Evolutionary conservation across 352 stramenopile genomes (phyloP).

Genomic region (Phytophthora fragariae): DNA sequence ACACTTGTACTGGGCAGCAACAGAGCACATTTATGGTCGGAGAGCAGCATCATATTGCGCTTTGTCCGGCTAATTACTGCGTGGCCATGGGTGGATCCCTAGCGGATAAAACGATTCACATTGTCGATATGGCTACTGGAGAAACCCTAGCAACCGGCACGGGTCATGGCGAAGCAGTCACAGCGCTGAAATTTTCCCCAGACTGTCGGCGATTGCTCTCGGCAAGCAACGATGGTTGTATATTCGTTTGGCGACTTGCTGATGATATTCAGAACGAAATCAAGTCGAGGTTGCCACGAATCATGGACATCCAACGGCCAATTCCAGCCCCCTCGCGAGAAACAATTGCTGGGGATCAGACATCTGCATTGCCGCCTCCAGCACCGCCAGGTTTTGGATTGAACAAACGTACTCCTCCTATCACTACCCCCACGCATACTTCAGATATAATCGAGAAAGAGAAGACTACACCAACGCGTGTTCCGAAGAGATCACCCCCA

Average conservation of each 20-base stretch:
- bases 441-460: background rate
- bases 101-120: conserved; percentile 87
- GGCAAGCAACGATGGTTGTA: conserved; percentile 81
- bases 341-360: background rate
- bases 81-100: conserved; percentile 84
- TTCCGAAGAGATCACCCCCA: conserved; percentile 29
- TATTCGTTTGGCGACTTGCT: conserved; percentile 90
- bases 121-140: conserved; percentile 85
- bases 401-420: background rate
- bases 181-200: conserved; percentile 82
- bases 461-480: conserved; percentile 10
- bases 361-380: conserved; percentile 35
- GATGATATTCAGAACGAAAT: conserved; percentile 79
- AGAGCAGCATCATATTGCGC: conserved; percentile 74
- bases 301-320: conserved; percentile 38
- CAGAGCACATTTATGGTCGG: conserved; percentile 68
- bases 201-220: conserved; percentile 90
- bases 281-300: conserved; percentile 57
- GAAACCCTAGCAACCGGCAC: conserved; percentile 79
- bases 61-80: conserved; percentile 74
- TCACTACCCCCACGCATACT: background rate
- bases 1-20: conserved; percentile 65
- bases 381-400: conserved; percentile 35
- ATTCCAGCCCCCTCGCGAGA: conserved; percentile 40
- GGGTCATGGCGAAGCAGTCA: conserved; percentile 89